These are phyloP conservation scores for Hyaloscypha bicolor DNA, from an alignment of 495 filamentous ascomycete species.

Conservation along the genomic window DNA sequence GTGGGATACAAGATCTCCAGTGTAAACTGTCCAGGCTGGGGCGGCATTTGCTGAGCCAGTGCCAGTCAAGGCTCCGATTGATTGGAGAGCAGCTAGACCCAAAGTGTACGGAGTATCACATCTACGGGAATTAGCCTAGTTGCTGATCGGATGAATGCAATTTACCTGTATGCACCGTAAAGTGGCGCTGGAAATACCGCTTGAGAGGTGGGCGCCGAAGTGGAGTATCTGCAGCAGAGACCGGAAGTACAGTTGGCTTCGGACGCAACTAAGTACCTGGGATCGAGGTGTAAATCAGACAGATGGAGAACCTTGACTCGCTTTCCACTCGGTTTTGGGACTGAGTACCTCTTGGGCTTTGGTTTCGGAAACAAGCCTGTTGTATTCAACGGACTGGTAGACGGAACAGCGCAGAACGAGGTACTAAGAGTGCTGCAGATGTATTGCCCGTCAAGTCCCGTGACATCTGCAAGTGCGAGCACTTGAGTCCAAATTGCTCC, in stretches of 20 bases:
- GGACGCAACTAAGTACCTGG: constrained; percentile 54
- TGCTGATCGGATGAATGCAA: neutral
- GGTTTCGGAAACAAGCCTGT: constrained; percentile 56
- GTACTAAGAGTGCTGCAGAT: constrained; percentile 56
- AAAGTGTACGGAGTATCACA: constrained; percentile 63
- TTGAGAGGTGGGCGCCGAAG: constrained; percentile 35
- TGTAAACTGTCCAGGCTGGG: constrained; percentile 47
- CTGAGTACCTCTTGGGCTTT: constrained; percentile 47
- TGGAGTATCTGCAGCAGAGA: constrained; percentile 56
- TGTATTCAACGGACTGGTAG: constrained; percentile 45
- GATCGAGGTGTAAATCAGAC: constrained; percentile 63
- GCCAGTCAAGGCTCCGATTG: constrained; percentile 58
- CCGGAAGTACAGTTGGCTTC: constrained; percentile 58
- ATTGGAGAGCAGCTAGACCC: constrained; percentile 57
- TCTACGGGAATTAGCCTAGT: constrained; percentile 10
- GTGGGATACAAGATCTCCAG: constrained; percentile 52
- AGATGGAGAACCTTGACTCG: constrained; percentile 61
- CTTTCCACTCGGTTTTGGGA: constrained; percentile 50
- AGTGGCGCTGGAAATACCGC: constrained; percentile 48
- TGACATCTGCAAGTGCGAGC: constrained; percentile 54
- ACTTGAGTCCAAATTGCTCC: constrained; percentile 62
- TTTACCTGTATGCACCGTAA: constrained; percentile 54
- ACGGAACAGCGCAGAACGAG: constrained; percentile 50
- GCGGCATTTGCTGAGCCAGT: constrained; percentile 43
- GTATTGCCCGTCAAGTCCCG: constrained; percentile 57